Percentiles rank a stretch among this genome's conserved stretches.
Conservation (phyloP, 352 stramenopile genomes). For the Phytophthora constricta region DNA sequence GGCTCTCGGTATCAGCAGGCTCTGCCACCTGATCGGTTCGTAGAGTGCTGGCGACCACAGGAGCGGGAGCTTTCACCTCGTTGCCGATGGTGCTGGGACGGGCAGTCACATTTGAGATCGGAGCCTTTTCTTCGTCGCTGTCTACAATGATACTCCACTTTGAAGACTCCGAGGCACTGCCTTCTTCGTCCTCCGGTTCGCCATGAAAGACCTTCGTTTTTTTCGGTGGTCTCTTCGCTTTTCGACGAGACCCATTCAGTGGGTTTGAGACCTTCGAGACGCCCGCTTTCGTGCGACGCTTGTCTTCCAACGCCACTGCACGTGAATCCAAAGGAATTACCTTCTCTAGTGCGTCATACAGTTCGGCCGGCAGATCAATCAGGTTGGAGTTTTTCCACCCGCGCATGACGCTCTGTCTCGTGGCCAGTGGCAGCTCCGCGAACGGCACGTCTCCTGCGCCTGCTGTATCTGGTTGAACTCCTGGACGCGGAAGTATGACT, state of each 20-base stretch:
- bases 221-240: slow-evolving; percentile 14
- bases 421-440: slow-evolving; percentile 17
- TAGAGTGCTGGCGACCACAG: background rate
- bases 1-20: background rate
- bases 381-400: slow-evolving; percentile 47
- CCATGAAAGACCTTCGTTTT: slow-evolving; percentile 15
- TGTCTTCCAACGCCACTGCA: slow-evolving; percentile 35
- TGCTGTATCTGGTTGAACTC: slow-evolving; percentile 46
- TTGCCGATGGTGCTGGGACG: slow-evolving; percentile 1
- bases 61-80: slow-evolving; percentile 4
- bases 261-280: slow-evolving; percentile 16
- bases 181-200: slow-evolving; percentile 23
- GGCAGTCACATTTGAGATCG: slow-evolving; percentile 15
- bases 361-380: slow-evolving; percentile 35
- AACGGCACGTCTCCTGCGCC: slow-evolving; percentile 36
- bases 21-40: background rate
- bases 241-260: background rate
- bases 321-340: slow-evolving; percentile 34
- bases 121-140: slow-evolving; percentile 39
- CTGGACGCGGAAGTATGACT: slow-evolving; percentile 34
- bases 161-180: slow-evolving; percentile 25
- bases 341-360: slow-evolving; percentile 30
- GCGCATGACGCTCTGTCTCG: slow-evolving; percentile 32
- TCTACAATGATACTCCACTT: slow-evolving; percentile 19
- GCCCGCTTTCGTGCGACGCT: slow-evolving; percentile 27